Percentiles rank a stretch among this genome's conserved stretches.
Conservation (phyloP, 2,329 filamentous ascomycete species). For the Aureobasidium mangrovei region DNA sequence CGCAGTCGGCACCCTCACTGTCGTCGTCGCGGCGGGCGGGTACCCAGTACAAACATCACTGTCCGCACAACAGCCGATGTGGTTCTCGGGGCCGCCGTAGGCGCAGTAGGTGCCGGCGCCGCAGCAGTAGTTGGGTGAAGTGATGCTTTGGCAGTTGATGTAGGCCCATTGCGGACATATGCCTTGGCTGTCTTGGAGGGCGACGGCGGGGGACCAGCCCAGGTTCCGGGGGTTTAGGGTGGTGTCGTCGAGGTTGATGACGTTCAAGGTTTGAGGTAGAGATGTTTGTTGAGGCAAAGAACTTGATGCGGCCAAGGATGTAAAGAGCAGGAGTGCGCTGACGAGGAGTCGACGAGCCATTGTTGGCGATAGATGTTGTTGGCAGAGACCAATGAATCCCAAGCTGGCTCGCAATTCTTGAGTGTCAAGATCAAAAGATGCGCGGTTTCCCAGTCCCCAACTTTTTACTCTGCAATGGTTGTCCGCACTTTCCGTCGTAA, state of each 20-base stretch:
- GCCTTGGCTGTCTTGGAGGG: not conserved
- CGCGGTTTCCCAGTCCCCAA: too few species aligned
- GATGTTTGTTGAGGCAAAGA: not conserved
- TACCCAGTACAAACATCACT: not conserved
- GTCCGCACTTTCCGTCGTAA: too few species aligned
- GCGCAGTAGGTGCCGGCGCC: not conserved
- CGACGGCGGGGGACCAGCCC: slow-evolving; percentile 8
- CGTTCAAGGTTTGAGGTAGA: not conserved
- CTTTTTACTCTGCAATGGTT: too few species aligned
- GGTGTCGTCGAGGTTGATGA: not conserved
- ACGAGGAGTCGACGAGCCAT: not conserved
- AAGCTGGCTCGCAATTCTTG: too few species aligned
- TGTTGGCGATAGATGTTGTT: not conserved
- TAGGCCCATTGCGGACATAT: slow-evolving; percentile 6
- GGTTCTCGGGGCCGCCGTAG: slow-evolving; percentile 1
- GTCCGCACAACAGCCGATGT: slow-evolving; percentile 7
- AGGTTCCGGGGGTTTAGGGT: not conserved
- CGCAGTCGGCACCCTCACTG: not conserved
- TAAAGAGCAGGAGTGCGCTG: not conserved
- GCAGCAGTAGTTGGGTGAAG: not conserved
- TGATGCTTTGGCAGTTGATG: slow-evolving; percentile 11
- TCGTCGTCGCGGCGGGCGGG: not conserved
- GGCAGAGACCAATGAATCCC: too few species aligned
- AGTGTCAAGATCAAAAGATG: too few species aligned
- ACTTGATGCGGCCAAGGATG: not conserved